Evolutionary conservation across 345 rosid genomes (phyloP), one percentile per base, ranked within the genome.

Genomic region (Noccaea caerulescens): DNA sequence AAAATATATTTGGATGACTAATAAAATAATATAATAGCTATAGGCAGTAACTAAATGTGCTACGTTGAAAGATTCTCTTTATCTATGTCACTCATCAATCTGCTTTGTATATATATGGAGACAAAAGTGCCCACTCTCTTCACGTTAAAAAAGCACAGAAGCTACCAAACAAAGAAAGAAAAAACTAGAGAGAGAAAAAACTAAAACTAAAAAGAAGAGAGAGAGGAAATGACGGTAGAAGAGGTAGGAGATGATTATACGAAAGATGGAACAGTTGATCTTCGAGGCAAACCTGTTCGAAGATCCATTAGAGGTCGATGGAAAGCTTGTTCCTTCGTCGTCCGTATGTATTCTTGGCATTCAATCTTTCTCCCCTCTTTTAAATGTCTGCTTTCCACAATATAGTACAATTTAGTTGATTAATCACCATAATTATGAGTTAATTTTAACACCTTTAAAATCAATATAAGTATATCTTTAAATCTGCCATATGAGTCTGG

Each of bases 201-300:
- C 30, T 27, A 27, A 27, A 27, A 27, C 30, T 27, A 27, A 0
- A 43, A n/a, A 13, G 6, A 13, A 10, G 4, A 44, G 18, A 53
- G 27, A 36, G 3, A 58, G 33, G 33, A 58, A 9, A 77, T 67
- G 77, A 46, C 41, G 54, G 47, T 53, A 36, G 66, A 77, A 50
- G 87, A 84, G 73, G 76, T 68, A 54, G 88, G 79, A 30, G 90
- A 82, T 5, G 92, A 87, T 63, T 88, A 81, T 23, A 93, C 98
- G 34, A 62, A 87, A 75, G 97, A 93, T 75, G 98, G 97, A n/a
- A 93, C 98, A 1, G 94, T 91, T 47, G 97, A 89, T 60, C 92
- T 93, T 64, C 80, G 47, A 57, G 98, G 96, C 25, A 87, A 90
- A 47, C 96, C 91, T 9, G 88, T 90, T 12, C 85, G 84, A 52